Evolutionary conservation across 305 asterid genomes (phyloP).

Genomic region (Fraxinus latifolia): DNA sequence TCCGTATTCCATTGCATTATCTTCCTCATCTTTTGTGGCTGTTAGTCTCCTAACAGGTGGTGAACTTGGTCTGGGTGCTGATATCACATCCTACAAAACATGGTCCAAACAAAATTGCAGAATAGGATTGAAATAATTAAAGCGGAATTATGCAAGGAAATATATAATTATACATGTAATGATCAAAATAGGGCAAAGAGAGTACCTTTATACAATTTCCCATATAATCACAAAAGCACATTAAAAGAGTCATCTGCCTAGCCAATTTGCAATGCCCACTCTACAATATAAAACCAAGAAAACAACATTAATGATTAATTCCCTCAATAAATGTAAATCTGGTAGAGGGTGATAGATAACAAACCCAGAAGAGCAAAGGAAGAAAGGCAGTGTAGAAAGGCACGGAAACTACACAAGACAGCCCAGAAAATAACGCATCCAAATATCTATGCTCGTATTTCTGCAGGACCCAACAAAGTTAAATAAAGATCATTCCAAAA

Average conservation of each 20-base stretch:
- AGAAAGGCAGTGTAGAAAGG: constrained; percentile 96
- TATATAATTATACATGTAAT: neutral
- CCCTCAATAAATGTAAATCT: neutral
- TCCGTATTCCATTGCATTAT: constrained; percentile 93
- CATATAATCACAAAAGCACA: constrained; percentile 80
- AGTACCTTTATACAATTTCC: constrained; percentile 84
- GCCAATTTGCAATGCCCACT: constrained; percentile 94
- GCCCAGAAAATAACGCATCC: constrained; percentile 78
- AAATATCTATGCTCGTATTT: constrained; percentile 53
- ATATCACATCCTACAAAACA: constrained; percentile 67
- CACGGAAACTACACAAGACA: constrained; percentile 91
- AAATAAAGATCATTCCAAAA: neutral
- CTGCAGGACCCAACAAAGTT: constrained; percentile 46
- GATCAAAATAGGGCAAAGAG: constrained; percentile 3
- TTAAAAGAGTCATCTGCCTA: constrained; percentile 95
- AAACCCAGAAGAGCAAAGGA: constrained; percentile 94
- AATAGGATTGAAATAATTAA: neutral
- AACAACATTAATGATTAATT: neutral
- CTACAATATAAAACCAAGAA: constrained; percentile 36
- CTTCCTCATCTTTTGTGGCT: constrained; percentile 81
- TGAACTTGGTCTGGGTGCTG: constrained; percentile 78
- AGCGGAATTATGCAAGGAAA: neutral
- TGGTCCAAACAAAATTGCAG: constrained; percentile 19
- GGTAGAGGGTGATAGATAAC: constrained; percentile 14
- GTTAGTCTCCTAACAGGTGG: constrained; percentile 82